Evolutionary conservation across 768 basidiomycete genomes (phyloP).

Genomic region (Clavaria fumosa): DNA sequence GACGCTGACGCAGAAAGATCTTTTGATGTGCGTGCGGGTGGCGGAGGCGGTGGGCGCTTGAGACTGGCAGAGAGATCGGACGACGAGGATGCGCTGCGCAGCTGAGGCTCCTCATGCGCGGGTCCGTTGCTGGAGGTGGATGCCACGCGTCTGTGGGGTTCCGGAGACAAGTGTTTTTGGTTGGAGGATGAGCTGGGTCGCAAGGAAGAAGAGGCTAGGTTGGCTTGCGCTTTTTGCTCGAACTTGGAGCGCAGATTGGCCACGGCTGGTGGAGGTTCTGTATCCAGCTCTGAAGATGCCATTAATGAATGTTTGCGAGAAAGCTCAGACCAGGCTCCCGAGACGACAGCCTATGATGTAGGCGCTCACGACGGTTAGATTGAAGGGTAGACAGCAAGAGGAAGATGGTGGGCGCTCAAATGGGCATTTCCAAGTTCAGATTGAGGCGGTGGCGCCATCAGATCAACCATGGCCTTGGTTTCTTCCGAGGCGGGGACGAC

Average conservation of each 20-base stretch:
- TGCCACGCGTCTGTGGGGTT: conserved; percentile 22
- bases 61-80: conserved; percentile 33
- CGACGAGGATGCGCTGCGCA: conserved; percentile 35
- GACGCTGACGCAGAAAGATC: conserved; percentile 27
- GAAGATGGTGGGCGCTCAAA: too few relatives aligned
- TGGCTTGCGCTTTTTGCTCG: conserved; percentile 52
- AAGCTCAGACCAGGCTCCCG: background rate
- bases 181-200: conserved; percentile 10
- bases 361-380: too few relatives aligned
- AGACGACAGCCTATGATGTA: too few relatives aligned
- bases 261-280: conserved; percentile 43
- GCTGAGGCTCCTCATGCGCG: conserved; percentile 16
- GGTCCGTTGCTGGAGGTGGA: too few relatives aligned
- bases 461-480: too few relatives aligned
- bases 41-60: conserved; percentile 44
- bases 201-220: conserved; percentile 17
- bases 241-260: conserved; percentile 56
- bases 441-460: too few relatives aligned
- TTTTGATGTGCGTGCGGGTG: conserved; percentile 29
- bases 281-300: conserved; percentile 19
- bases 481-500: too few relatives aligned
- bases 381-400: too few relatives aligned
- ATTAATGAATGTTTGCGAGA: background rate
- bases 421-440: too few relatives aligned
- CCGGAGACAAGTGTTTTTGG: conserved; percentile 15